Percentiles rank a stretch among this genome's conserved stretches.
These are phyloP conservation scores for Blastocladiella emersonii DNA, from an alignment of 371 early-diverging fungal species.

Conservation along the genomic window DNA sequence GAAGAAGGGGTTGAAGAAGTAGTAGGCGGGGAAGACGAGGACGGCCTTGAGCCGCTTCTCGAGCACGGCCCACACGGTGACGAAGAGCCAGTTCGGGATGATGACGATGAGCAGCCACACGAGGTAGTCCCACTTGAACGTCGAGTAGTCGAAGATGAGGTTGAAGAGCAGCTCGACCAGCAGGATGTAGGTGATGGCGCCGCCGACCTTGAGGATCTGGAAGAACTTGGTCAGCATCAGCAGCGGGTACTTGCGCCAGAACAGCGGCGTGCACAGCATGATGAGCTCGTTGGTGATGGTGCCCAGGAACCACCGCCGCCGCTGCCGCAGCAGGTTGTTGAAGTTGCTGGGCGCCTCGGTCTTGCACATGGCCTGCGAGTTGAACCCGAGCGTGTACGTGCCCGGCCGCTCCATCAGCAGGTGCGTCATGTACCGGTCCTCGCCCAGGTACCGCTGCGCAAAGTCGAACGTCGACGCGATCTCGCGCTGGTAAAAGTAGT, in stretches of 20 bases:
- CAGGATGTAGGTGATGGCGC: not conserved
- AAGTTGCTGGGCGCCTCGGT: slow-evolving; percentile 7
- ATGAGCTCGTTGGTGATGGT: slow-evolving; percentile 16
- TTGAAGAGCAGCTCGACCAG: not conserved
- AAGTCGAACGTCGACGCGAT: slow-evolving; percentile 8
- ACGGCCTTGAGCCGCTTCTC: too few species aligned
- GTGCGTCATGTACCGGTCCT: slow-evolving; percentile 20
- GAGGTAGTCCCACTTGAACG: too few species aligned
- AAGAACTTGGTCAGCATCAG: slow-evolving; percentile 11
- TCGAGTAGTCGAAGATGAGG: not conserved
- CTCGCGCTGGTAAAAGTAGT: slow-evolving; percentile 19
- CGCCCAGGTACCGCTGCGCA: slow-evolving; percentile 15
- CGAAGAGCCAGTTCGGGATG: too few species aligned
- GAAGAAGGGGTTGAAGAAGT: slow-evolving; percentile 13
- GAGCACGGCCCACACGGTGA: too few species aligned
- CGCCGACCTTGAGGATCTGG: slow-evolving; percentile 12
- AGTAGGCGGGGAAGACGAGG: slow-evolving; percentile 12
- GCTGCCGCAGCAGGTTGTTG: not conserved
- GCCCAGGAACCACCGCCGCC: slow-evolving; percentile 11
- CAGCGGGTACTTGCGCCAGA: slow-evolving; percentile 15
- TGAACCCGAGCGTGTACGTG: slow-evolving; percentile 2
- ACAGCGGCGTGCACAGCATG: slow-evolving; percentile 12
- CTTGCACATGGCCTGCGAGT: slow-evolving; percentile 5
- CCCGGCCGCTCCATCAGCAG: slow-evolving; percentile 9
- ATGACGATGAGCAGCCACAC: too few species aligned